Base-by-base conservation (phyloP, 2,329 filamentous ascomycete genomes). In the Aureobasidium sp. region DNA sequence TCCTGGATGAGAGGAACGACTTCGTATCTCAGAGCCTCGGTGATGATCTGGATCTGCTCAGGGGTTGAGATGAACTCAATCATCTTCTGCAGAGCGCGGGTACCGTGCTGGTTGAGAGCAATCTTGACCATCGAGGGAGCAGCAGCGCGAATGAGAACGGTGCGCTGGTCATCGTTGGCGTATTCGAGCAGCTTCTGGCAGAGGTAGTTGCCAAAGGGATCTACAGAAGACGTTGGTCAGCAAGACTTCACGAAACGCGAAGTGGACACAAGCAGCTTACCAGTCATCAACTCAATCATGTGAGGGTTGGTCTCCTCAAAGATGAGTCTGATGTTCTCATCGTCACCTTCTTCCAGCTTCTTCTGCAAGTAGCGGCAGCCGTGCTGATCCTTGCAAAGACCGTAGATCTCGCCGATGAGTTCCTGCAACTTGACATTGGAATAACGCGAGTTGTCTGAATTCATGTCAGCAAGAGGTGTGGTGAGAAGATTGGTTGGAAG, bases 151-250 rank as follows among this genome's bases (percentile, higher is more conserved):
- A 99, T 95, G 65, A 99, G 84, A 47, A 87, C 85, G 60, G 93
- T 97, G 67, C 94, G 91, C 79, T 99, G 93, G 58, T 96, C 90
- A 71, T 97, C 90, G 73, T 90, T 95, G 78, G 91, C 93, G 75
- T 88, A 96, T 78, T 99, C 94, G 36, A 99, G 84, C 65, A 99
- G 81, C 83, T 97, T 99, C 81, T 99, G 94, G 81, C 93, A 97
- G 68, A 99, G 86, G 76, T 99, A 99, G 81, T 99, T 99, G 74
- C 94, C 94, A 75, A 99, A 99, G 11, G 94, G 93, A 76, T 99
- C 93, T 81, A 63, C 47, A 11, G 47, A 45, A 27, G 51, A 74
- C 64, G 3, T 48, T 12, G 5, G 71, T 58, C 65, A 44, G 57
- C 48, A 44, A 53, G 41, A 42, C 27, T 45, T 29, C 8, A 27